Percentiles rank a stretch among this genome's conserved stretches.
Evolutionary conservation across 306 rosid genomes (phyloP).

Genomic region (Quercus variabilis): DNA sequence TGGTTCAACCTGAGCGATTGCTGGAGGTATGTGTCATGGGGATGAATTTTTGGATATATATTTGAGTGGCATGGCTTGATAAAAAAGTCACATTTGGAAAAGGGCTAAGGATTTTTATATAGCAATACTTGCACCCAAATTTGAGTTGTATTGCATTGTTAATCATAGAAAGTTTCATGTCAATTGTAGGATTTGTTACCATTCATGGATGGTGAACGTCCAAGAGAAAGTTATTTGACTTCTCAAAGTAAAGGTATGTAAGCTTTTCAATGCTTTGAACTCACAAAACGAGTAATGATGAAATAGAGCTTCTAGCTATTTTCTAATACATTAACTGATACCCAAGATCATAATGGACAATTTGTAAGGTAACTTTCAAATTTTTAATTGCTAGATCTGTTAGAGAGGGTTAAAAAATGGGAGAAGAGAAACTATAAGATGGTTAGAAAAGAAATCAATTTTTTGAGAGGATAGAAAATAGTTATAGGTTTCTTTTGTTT

Average conservation of each 20-base stretch:
- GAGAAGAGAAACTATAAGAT: too few relatives aligned
- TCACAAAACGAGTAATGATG: neutral
- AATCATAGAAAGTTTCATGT: conserved; percentile 20
- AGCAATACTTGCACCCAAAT: neutral
- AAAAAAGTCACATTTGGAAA: neutral
- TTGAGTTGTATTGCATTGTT: conserved; percentile 1
- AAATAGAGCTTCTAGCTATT: neutral
- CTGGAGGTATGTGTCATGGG: conserved; percentile 58
- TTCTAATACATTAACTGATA: neutral
- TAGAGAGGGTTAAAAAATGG: too few relatives aligned
- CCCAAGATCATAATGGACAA: neutral
- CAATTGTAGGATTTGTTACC: conserved; percentile 71
- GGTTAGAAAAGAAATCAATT: too few relatives aligned
- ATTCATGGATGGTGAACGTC: conserved; percentile 90
- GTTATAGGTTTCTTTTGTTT: too few relatives aligned
- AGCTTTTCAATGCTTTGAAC: neutral
- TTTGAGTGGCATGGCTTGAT: neutral
- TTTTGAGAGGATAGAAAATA: too few relatives aligned
- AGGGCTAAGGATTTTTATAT: neutral
- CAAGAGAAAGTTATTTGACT: conserved; percentile 64
- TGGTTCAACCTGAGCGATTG: conserved; percentile 87
- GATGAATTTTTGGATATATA: neutral
- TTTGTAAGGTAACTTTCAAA: neutral
- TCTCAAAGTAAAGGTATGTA: conserved; percentile 63
- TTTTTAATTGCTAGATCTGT: neutral